These are phyloP conservation scores for Pestalotiopsis sp. DNA, from an alignment of 2,329 filamentous ascomycete species.

Conservation along the genomic window DNA sequence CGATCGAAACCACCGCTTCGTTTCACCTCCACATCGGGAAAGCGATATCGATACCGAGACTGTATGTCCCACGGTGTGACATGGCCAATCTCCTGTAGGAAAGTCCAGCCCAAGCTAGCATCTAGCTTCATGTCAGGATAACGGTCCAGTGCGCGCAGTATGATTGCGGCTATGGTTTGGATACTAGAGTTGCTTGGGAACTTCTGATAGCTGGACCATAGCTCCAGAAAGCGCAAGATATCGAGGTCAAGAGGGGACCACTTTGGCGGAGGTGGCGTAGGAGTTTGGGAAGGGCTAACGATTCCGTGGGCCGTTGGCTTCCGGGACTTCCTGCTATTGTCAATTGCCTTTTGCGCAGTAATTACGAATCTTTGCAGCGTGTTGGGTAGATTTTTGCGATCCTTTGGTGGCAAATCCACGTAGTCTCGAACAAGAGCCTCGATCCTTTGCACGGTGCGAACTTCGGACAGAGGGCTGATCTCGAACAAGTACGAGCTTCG, in stretches of 20 bases:
- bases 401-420: slow-evolving; percentile 37
- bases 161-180: slow-evolving; percentile 61
- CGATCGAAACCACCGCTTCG: slow-evolving; percentile 43
- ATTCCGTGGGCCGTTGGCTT: slow-evolving; percentile 52
- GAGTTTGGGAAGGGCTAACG: slow-evolving; percentile 36
- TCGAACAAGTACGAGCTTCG: slow-evolving; percentile 60
- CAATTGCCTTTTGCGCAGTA: slow-evolving; percentile 50
- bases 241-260: slow-evolving; percentile 54
- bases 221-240: slow-evolving; percentile 68
- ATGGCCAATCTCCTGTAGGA: slow-evolving; percentile 75
- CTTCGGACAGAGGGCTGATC: slow-evolving; percentile 57
- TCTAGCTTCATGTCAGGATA: slow-evolving; percentile 56
- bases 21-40: slow-evolving; percentile 48
- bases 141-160: slow-evolving; percentile 61
- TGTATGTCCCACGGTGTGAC: slow-evolving; percentile 71
- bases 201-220: slow-evolving; percentile 61
- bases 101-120: slow-evolving; percentile 55
- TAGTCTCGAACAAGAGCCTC: slow-evolving; percentile 54
- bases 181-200: slow-evolving; percentile 54
- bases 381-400: neutral
- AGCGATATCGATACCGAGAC: slow-evolving; percentile 58
- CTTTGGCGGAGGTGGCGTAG: slow-evolving; percentile 15
- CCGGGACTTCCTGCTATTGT: slow-evolving; percentile 49
- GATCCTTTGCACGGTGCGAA: slow-evolving; percentile 50
- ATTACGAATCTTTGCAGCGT: slow-evolving; percentile 44